Percentiles rank a stretch among this genome's conserved stretches.
Evolutionary conservation across 2,329 filamentous ascomycete species (phyloP).

Genomic region (Colletotrichum sp.): DNA sequence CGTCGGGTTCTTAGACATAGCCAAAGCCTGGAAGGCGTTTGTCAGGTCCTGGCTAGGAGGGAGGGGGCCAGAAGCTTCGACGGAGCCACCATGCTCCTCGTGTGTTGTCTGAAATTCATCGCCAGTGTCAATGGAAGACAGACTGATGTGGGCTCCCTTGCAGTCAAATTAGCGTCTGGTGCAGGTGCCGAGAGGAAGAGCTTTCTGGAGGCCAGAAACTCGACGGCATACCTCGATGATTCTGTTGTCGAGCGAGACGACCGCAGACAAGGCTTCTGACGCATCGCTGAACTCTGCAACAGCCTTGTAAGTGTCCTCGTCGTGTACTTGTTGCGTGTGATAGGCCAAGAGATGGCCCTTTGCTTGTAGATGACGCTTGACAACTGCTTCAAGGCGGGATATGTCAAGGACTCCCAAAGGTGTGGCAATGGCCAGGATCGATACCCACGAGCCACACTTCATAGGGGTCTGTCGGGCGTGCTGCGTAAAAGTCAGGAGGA

Average conservation of each 20-base stretch:
- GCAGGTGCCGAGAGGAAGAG: not conserved
- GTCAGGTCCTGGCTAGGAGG: not conserved
- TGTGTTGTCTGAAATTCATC: not conserved
- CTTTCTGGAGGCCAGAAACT: not conserved
- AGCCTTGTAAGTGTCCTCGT: not conserved
- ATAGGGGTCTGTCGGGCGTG: not conserved
- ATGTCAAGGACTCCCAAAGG: not conserved
- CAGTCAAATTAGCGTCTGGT: not conserved
- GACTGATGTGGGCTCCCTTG: conserved; percentile 4
- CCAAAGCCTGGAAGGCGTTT: conserved; percentile 7
- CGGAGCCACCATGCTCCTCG: not conserved
- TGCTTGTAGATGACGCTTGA: conserved; percentile 9
- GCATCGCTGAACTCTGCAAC: conserved; percentile 4
- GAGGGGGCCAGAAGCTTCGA: not conserved
- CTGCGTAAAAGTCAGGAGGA: conserved; percentile 7
- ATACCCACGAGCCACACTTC: not conserved
- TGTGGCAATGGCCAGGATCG: not conserved
- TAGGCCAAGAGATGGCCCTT: conserved; percentile 6
- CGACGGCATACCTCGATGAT: conserved; percentile 7
- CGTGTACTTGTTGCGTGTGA: not conserved
- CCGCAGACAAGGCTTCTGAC: not conserved
- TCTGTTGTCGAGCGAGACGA: conserved; percentile 2
- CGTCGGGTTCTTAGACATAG: not conserved
- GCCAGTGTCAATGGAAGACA: not conserved
- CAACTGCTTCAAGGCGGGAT: not conserved